Evolutionary conservation across 1,139 yeast genomes (phyloP), one percentile per base, ranked within the genome.

Genomic region (Geotrichum carabidarum): DNA sequence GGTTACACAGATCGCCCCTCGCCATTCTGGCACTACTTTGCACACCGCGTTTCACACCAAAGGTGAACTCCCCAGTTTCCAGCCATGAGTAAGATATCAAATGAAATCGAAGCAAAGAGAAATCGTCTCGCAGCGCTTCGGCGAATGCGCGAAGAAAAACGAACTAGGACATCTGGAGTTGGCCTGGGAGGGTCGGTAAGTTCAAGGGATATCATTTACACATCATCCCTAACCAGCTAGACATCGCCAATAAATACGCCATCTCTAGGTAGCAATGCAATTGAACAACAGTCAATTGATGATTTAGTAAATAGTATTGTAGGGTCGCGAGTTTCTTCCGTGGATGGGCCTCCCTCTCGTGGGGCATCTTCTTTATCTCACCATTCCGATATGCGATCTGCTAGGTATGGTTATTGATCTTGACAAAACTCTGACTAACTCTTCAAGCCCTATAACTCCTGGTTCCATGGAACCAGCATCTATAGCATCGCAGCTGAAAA

Each of bases 91-190:
- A 65, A 22, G 27, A 22, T 22, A 22, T 22, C 27, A 22, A 65
- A 69, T 34, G 76, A 74, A 59, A 74, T 76, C 48, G 81, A 77
- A 60, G 77, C 76, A 60, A 79, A 76, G 58, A 68, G 71, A 58
- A 78, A 72, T 51, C 71, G 72, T 50, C 69, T 78, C 42, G 78
- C 76, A 43, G 78, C 74, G 60, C 69, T 78, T 35, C 68, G 75
- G 50, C 65, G 72, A 14, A 67, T 65, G 58, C 67, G 76, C 15
- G 71, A 67, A 47, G 62, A 59, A 32, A 57, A 63, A 40, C 58
- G 65, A 50, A 31, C 51, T 49, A 53, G 55, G 42, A 43, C 51
- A 38, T 17, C 48, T 18, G 37, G 35, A 34, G 35, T 55, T 9
- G 50, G 46, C 14, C 15, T 45, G 7, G 49, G 52, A n/a, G 44